Conservation (phyloP, 2,329 filamentous ascomycete species). For the Tolypocladium pustulatum region DNA sequence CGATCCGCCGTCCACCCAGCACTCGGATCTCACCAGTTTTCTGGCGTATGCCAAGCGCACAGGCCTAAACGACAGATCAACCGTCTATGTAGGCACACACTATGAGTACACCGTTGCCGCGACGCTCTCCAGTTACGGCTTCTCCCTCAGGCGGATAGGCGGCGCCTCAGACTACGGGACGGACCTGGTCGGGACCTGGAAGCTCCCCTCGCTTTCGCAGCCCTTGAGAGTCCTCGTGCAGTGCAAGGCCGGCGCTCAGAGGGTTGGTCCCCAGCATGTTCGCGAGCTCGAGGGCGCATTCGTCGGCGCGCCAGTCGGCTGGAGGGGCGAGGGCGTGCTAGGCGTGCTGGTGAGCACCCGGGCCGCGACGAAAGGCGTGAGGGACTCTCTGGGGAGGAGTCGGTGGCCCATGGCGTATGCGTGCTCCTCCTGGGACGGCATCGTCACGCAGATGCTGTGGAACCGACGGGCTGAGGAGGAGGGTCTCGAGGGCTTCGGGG, state of each 20-base stretch:
- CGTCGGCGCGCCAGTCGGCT: constrained; percentile 60
- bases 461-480: constrained; percentile 52
- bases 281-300: constrained; percentile 77
- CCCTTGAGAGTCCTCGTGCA: constrained; percentile 45
- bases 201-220: constrained; percentile 27
- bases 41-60: constrained; percentile 49
- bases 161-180: constrained; percentile 59
- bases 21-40: constrained; percentile 56
- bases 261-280: constrained; percentile 46
- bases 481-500: constrained; percentile 50
- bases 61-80: constrained; percentile 42
- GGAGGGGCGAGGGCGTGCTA: constrained; percentile 54
- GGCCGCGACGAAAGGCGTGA: constrained; percentile 67
- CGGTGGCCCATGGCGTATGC: constrained; percentile 63
- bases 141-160: constrained; percentile 55
- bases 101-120: constrained; percentile 63
- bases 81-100: constrained; percentile 60
- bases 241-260: constrained; percentile 54
- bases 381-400: constrained; percentile 59
- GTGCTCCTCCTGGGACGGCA: constrained; percentile 47
- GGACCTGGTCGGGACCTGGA: constrained; percentile 65
- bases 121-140: constrained; percentile 48
- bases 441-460: constrained; percentile 61
- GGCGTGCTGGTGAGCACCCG: constrained; percentile 61
- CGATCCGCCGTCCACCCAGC: constrained; percentile 35